A percentile compares a stretch with the other conserved stretches of the same genome.
These are phyloP conservation scores for Orbilia oligospora DNA, from an alignment of 2,329 filamentous ascomycete genomes.

Conservation along the genomic window DNA sequence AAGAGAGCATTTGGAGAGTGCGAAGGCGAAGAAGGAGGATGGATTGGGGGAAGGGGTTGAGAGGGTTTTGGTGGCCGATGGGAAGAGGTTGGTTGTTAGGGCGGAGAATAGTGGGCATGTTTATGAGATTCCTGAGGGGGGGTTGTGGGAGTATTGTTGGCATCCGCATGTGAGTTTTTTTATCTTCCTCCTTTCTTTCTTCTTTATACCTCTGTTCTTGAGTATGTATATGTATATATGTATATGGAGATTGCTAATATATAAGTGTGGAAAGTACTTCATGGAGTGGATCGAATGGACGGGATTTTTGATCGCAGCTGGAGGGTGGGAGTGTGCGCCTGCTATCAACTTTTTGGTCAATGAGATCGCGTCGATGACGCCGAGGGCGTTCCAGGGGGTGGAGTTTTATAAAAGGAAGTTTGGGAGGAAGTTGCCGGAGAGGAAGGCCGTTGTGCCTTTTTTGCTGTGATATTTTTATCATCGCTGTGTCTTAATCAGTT, in stretches of 20 bases:
- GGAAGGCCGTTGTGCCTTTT: constrained; percentile 64
- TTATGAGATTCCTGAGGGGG: constrained; percentile 78
- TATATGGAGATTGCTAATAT: neutral
- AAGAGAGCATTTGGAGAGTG: constrained; percentile 71
- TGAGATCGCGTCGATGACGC: constrained; percentile 90
- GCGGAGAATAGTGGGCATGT: constrained; percentile 62
- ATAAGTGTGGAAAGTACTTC: no score
- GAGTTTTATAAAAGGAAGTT: constrained; percentile 91
- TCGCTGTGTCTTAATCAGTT: no score
- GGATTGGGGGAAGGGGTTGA: constrained; percentile 63
- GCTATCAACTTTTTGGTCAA: constrained; percentile 87
- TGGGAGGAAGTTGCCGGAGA: constrained; percentile 76
- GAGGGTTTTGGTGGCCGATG: constrained; percentile 77
- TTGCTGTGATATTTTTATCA: constrained; percentile 39
- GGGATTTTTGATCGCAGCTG: constrained; percentile 85
- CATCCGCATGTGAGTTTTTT: constrained; percentile 77
- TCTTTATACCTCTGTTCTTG: no score
- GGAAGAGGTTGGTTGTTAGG: constrained; percentile 54
- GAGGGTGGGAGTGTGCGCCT: constrained; percentile 74
- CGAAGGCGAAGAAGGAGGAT: constrained; percentile 53
- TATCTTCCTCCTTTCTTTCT: no score
- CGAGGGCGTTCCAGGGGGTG: constrained; percentile 83
- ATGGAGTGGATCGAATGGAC: constrained; percentile 97
- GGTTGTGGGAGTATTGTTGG: constrained; percentile 84
- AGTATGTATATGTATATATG: neutral